Conservation (phyloP, 116 monocot genomes). For the Papilionanthe hybrid region DNA sequence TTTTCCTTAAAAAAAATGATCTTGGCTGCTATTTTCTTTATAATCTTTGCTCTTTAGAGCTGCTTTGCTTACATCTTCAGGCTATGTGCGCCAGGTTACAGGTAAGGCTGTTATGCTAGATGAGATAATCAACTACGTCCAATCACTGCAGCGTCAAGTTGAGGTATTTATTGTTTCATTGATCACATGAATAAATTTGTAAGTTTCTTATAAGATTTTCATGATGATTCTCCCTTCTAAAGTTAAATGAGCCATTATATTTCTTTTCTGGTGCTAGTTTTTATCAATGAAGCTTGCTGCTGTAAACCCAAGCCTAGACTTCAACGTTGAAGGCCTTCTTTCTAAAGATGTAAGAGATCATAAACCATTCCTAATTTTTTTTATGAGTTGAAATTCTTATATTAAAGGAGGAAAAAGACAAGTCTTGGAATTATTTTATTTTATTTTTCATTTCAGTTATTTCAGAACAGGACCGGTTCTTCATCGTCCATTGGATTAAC, state of each 20-base stretch:
- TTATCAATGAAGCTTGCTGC: slow-evolving; percentile 32
- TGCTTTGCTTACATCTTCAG: not conserved
- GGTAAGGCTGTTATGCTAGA: slow-evolving; percentile 29
- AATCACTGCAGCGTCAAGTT: slow-evolving; percentile 23
- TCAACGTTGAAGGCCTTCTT: slow-evolving; percentile 75
- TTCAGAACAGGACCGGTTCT: slow-evolving; percentile 31
- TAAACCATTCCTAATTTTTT: too few species aligned
- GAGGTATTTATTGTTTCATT: slow-evolving; percentile 11
- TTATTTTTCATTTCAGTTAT: slow-evolving; percentile 35
- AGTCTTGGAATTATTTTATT: not conserved
- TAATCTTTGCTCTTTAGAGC: not conserved
- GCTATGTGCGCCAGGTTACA: slow-evolving; percentile 9
- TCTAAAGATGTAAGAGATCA: slow-evolving; percentile 57
- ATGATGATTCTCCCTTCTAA: too few species aligned
- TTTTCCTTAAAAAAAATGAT: too few species aligned
- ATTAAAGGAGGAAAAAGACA: not conserved
- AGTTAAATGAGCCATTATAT: not conserved
- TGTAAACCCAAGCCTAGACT: slow-evolving; percentile 76
- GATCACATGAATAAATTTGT: not conserved
- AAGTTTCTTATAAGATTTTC: not conserved
- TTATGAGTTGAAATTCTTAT: not conserved
- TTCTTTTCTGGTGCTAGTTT: slow-evolving; percentile 10
- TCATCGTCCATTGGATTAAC: slow-evolving; percentile 49
- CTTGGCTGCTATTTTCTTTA: not conserved
- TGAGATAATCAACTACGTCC: slow-evolving; percentile 28